Percentiles rank a stretch among this genome's conserved stretches.
Evolutionary conservation across 768 basidiomycete species (phyloP).

Genomic region (Trametes elegans): DNA sequence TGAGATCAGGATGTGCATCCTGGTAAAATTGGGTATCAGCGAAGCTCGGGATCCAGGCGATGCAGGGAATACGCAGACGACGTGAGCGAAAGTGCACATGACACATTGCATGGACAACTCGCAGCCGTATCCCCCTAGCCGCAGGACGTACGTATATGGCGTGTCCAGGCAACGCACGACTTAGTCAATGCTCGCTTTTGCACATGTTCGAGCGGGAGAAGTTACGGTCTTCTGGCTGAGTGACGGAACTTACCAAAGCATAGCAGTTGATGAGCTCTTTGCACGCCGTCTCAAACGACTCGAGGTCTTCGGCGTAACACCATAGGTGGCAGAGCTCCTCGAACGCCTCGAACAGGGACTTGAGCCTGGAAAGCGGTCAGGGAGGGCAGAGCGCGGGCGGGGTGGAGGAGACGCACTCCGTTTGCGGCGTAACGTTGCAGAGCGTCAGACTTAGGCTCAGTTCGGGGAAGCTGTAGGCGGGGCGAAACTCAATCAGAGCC

Average conservation of each 20-base stretch:
- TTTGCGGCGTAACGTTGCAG: slow-evolving; percentile 64
- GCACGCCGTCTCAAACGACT: slow-evolving; percentile 63
- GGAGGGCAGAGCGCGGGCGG: not conserved
- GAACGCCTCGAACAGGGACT: slow-evolving; percentile 58
- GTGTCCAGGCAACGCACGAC: too few species aligned
- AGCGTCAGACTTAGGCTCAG: slow-evolving; percentile 65
- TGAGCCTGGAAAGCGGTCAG: slow-evolving; percentile 40
- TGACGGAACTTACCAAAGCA: slow-evolving; percentile 53
- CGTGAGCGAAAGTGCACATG: too few species aligned
- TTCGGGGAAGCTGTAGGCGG: slow-evolving; percentile 60
- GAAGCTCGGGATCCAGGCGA: not conserved
- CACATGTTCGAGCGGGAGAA: too few species aligned
- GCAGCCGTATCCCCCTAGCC: too few species aligned
- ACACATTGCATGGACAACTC: too few species aligned
- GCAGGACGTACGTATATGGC: too few species aligned
- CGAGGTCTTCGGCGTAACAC: slow-evolving; percentile 65
- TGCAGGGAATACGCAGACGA: too few species aligned
- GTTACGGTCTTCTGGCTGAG: too few species aligned
- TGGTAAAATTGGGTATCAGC: slow-evolving; percentile 21
- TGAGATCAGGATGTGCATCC: slow-evolving; percentile 54
- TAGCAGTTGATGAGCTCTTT: slow-evolving; percentile 57
- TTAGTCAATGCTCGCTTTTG: too few species aligned
- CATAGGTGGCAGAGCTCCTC: slow-evolving; percentile 62
- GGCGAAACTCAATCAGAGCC: not conserved
- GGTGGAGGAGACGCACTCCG: slow-evolving; percentile 48